phyloP scores from a whole-genome alignment of 768 basidiomycete species.

The Tylopilus rubrobrunneus region DNA sequence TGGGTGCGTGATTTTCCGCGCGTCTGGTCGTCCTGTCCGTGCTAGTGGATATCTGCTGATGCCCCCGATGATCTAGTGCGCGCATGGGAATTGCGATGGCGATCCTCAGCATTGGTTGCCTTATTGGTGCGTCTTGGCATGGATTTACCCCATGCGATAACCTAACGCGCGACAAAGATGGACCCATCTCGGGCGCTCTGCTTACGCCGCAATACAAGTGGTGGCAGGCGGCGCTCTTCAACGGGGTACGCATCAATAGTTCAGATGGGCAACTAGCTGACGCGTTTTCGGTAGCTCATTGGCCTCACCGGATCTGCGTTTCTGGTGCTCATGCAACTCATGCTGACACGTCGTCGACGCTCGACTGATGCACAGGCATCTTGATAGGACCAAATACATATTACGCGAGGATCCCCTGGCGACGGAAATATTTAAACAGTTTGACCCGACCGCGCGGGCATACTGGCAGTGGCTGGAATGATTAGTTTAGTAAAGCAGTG shows the following conservation, averaged over 20 bases:
- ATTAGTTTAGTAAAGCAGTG: not conserved
- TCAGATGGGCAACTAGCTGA: not conserved
- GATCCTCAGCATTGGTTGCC: slow-evolving; percentile 14
- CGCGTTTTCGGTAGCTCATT: slow-evolving; percentile 2
- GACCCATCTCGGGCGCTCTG: slow-evolving; percentile 57
- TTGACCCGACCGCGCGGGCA: not conserved
- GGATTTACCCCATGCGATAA: not conserved
- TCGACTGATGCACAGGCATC: not conserved
- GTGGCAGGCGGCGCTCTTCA: slow-evolving; percentile 53
- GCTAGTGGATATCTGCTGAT: not conserved
- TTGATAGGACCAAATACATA: not conserved
- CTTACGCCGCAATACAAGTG: slow-evolving; percentile 49
- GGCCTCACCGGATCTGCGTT: slow-evolving; percentile 2
- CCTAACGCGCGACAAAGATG: slow-evolving; percentile 30
- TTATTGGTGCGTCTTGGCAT: slow-evolving; percentile 15
- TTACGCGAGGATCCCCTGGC: not conserved
- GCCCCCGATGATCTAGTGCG: slow-evolving; percentile 10
- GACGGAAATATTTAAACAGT: not conserved
- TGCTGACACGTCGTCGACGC: not conserved
- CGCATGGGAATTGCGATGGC: slow-evolving; percentile 24
- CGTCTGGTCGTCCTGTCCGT: not conserved
- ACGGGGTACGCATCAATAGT: slow-evolving; percentile 31
- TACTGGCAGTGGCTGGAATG: not conserved
- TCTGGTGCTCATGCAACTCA: slow-evolving; percentile 7
- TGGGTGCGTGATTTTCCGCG: slow-evolving; percentile 31